Percentiles rank a stretch among this genome's conserved stretches.
phyloP scores from a whole-genome alignment of 129 eudicot species.

The Chrysanthemum makinoi region DNA sequence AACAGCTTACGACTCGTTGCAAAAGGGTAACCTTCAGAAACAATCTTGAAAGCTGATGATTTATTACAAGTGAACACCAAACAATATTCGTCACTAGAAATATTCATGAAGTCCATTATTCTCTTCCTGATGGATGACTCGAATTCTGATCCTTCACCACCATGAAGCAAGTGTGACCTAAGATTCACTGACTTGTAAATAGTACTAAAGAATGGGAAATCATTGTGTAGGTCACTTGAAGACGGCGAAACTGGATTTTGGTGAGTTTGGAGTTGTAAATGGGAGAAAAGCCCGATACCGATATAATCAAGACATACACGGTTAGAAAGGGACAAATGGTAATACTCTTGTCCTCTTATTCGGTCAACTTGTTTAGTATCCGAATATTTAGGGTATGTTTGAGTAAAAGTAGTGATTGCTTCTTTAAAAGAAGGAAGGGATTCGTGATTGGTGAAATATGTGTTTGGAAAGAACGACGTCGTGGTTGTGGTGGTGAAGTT shows the following conservation, averaged over 20 bases:
- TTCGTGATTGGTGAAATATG: slow-evolving; percentile 68
- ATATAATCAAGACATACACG: slow-evolving; percentile 84
- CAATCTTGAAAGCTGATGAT: slow-evolving; percentile 74
- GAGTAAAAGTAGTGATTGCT: slow-evolving; percentile 51
- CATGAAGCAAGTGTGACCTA: slow-evolving; percentile 61
- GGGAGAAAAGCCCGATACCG: slow-evolving; percentile 81
- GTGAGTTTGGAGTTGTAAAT: slow-evolving; percentile 55
- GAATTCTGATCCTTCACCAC: slow-evolving; percentile 59
- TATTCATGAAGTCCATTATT: slow-evolving; percentile 64
- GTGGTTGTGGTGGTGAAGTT: slow-evolving; percentile 54
- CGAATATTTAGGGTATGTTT: slow-evolving; percentile 61
- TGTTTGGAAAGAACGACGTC: slow-evolving; percentile 65
- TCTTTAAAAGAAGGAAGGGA: slow-evolving; percentile 71
- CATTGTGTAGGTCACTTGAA: slow-evolving; percentile 29
- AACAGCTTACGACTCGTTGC: slow-evolving; percentile 52
- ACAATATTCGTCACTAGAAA: slow-evolving; percentile 53
- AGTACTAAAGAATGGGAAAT: slow-evolving; percentile 50
- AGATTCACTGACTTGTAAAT: slow-evolving; percentile 59
- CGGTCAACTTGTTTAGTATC: slow-evolving; percentile 54
- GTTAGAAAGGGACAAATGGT: slow-evolving; percentile 53
- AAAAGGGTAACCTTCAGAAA: slow-evolving; percentile 85
- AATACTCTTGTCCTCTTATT: slow-evolving; percentile 62
- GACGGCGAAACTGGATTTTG: slow-evolving; percentile 31
- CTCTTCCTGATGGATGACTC: slow-evolving; percentile 57
- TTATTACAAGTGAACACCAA: slow-evolving; percentile 72